phyloP scores from a whole-genome alignment of 768 basidiomycete genomes.

The Lactarius vividus region DNA sequence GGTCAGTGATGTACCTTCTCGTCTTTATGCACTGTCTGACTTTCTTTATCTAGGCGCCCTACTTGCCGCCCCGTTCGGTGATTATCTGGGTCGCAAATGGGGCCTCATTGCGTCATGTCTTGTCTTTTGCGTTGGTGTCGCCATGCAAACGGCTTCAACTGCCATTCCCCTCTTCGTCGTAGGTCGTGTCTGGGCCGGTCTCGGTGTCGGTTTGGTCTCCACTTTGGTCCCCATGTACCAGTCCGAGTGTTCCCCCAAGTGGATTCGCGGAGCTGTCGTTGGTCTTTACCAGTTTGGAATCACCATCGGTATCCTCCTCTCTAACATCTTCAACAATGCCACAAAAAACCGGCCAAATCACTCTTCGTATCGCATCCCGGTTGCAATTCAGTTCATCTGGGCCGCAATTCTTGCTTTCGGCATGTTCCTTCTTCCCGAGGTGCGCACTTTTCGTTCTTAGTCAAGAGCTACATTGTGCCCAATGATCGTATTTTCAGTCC shows the following conservation, averaged over 20 bases:
- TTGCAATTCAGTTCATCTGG: slow-evolving; percentile 78
- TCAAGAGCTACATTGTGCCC: background rate
- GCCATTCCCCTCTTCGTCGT: slow-evolving; percentile 57
- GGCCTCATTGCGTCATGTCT: slow-evolving; percentile 48
- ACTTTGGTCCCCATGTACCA: slow-evolving; percentile 76
- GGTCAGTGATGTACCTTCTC: slow-evolving; percentile 34
- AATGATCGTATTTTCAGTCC: slow-evolving; percentile 40
- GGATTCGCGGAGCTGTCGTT: slow-evolving; percentile 41
- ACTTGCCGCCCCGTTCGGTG: slow-evolving; percentile 50
- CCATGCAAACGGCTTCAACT: slow-evolving; percentile 59
- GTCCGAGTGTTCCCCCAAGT: slow-evolving; percentile 41
- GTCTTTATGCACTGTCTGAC: background rate
- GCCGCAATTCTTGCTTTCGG: slow-evolving; percentile 65
- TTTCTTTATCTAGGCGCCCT: slow-evolving; percentile 44
- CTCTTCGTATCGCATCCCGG: slow-evolving; percentile 66
- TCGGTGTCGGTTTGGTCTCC: slow-evolving; percentile 35
- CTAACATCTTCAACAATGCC: slow-evolving; percentile 21
- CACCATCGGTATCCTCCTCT: slow-evolving; percentile 23
- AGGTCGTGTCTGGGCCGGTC: slow-evolving; percentile 17
- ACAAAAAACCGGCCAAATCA: slow-evolving; percentile 18
- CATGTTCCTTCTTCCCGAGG: slow-evolving; percentile 65
- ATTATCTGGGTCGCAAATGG: slow-evolving; percentile 49
- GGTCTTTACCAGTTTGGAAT: slow-evolving; percentile 69
- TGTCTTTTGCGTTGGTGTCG: slow-evolving; percentile 61
- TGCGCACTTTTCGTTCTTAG: background rate